Evolutionary conservation across 352 stramenopile species (phyloP), one percentile per base, ranked within the genome.

Genomic region (Aphanomyces euteiches): DNA sequence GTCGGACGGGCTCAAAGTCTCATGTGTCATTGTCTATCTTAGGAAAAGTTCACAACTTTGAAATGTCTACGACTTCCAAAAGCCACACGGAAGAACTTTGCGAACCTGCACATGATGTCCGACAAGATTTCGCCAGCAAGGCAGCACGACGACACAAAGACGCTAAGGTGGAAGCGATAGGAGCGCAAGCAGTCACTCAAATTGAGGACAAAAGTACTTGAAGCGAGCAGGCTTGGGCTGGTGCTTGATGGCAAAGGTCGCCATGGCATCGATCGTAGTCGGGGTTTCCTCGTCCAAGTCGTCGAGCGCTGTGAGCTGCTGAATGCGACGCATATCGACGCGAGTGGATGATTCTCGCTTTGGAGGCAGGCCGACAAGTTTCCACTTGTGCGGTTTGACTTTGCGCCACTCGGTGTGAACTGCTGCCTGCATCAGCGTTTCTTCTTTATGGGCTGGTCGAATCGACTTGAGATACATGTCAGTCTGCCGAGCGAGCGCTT

Each of bases 351-450:
- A 7, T 50, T 60, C 43, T 17, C 13, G 43, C n/a, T 70, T 70
- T 47, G 39, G 50, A 7, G 36, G 47, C 36, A 64, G 17, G 10
- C 40, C 36, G 15, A 54, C 21, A 3, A 28, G 50, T 12, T 43
- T 13, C 64, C 64, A 70, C 36, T 34, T 8, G 47, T 63, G 59
- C 7, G 47, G 8, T 40, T 63, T 61, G 34, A 61, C 21, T 39
- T 63, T 70, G 45, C 54, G 54, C 64, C 64, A 70, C 54, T 70
- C 64, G 12, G 36, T 70, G 36, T 70, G 28, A 28, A 28, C 64
- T 15, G 28, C 17, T 0, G 39, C 19, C 19, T 36, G 7, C 4
- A 56, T 10, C 34, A 21, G 7, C 8, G 17, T 10, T 12, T 8
- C 7, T 12, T 10, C 21, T 7, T 40, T 19, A 3, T 67, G 13